phyloP scores from a whole-genome alignment of 169 alveolate species.

The Plasmodium chabaudi region DNA sequence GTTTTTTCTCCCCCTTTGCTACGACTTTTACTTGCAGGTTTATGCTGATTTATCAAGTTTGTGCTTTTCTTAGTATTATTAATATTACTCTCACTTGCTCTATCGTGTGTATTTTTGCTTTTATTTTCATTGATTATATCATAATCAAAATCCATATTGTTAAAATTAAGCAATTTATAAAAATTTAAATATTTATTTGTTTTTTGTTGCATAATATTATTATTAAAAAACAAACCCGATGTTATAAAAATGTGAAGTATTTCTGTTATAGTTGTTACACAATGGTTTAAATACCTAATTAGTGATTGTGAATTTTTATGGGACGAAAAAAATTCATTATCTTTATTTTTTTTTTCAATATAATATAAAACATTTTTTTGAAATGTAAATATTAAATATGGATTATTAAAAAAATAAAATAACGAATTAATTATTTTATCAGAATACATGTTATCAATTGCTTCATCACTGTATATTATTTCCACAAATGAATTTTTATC shows the following conservation, averaged over 20 bases:
- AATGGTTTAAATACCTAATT: slow-evolving; percentile 44
- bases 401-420: slow-evolving; percentile 70
- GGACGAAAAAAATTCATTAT: slow-evolving; percentile 12
- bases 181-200: slow-evolving; percentile 60
- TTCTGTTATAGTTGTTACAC: slow-evolving; percentile 32
- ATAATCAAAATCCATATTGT: slow-evolving; percentile 5
- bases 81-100: neutral
- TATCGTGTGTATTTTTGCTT: neutral
- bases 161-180: slow-evolving; percentile 36
- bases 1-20: neutral
- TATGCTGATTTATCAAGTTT: neutral
- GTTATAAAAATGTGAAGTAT: slow-evolving; percentile 38
- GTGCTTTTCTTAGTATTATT: neutral
- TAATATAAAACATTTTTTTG: slow-evolving; percentile 66
- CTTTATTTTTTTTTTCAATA: slow-evolving; percentile 59
- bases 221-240: slow-evolving; percentile 60
- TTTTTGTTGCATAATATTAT: slow-evolving; percentile 29
- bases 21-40: neutral
- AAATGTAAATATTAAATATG: slow-evolving; percentile 54
- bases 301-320: slow-evolving; percentile 41
- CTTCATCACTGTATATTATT: slow-evolving; percentile 27
- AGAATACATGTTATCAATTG: slow-evolving; percentile 28
- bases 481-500: slow-evolving; percentile 49
- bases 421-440: slow-evolving; percentile 62
- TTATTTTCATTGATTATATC: neutral